Conservation (phyloP, 331 rosid genomes). For the Ulmus americana region DNA sequence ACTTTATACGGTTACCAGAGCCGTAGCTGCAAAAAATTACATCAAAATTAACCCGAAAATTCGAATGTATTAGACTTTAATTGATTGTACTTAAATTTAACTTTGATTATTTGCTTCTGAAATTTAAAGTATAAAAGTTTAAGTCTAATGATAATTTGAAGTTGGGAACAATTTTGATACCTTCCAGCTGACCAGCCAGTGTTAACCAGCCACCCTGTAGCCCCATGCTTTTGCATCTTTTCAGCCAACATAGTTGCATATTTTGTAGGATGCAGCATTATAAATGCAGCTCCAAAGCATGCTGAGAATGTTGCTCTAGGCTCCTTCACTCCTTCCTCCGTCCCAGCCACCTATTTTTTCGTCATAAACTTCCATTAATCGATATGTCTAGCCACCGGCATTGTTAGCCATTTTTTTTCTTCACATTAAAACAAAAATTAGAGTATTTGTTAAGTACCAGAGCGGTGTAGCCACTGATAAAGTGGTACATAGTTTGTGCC, state of each 20-base stretch:
- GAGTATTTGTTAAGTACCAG: conserved; percentile 36
- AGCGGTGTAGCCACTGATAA: conserved; percentile 94
- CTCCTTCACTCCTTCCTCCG: conserved; percentile 91
- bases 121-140: no score
- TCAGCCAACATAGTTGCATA: conserved; percentile 94
- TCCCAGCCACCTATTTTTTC: conserved; percentile 67
- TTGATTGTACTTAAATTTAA: not conserved
- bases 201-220: conserved; percentile 93
- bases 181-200: conserved; percentile 96
- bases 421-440: not conserved
- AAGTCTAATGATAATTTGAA: not conserved
- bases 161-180: conserved; percentile 21
- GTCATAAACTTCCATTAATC: not conserved
- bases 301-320: conserved; percentile 95
- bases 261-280: conserved; percentile 84
- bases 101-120: no score
- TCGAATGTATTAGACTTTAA: not conserved
- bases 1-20: conserved; percentile 61
- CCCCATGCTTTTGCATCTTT: conserved; percentile 81
- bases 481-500: conserved; percentile 95
- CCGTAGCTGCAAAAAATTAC: conserved; percentile 52
- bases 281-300: conserved; percentile 96
- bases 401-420: not conserved
- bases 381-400: no score
- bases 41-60: not conserved